These are phyloP conservation scores for Sporothrix globosa DNA, from an alignment of 2,329 filamentous ascomycete species.

Conservation along the genomic window DNA sequence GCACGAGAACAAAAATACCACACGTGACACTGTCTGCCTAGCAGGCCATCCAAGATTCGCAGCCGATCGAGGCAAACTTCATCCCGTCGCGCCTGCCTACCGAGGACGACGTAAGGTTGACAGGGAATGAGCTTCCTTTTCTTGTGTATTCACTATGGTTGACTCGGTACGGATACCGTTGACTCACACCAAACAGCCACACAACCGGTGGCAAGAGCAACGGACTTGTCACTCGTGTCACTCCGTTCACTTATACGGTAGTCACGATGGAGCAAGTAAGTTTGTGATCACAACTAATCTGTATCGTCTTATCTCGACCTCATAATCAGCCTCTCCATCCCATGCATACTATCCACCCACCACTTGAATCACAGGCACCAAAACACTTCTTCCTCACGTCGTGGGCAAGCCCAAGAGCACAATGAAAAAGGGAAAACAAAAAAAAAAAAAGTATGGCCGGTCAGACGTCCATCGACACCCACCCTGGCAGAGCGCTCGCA, in stretches of 20 bases:
- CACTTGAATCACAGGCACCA: neutral
- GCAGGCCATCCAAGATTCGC: neutral
- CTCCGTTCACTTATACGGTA: neutral
- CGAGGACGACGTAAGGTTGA: too few relatives aligned
- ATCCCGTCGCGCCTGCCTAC: neutral
- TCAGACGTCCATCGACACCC: constrained; percentile 90
- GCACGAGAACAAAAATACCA: neutral
- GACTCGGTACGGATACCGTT: neutral
- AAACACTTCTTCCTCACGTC: constrained; percentile 56
- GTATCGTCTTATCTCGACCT: too few relatives aligned
- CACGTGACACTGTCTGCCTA: constrained; percentile 2
- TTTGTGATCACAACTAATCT: too few relatives aligned
- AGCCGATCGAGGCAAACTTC: neutral
- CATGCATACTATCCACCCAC: too few relatives aligned
- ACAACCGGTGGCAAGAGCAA: neutral
- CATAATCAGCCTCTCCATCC: too few relatives aligned
- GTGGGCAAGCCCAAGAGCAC: constrained; percentile 51
- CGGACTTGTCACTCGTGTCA: neutral
- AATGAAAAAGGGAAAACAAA: constrained; percentile 62
- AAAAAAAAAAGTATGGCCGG: constrained; percentile 65
- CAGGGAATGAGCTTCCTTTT: too few relatives aligned
- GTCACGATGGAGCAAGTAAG: neutral
- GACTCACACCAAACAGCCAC: neutral
- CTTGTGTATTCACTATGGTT: too few relatives aligned
- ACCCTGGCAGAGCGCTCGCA: constrained; percentile 72